Evolutionary conservation across 176 grass and related monocot species (phyloP).

Genomic region (Poa pratensis): DNA sequence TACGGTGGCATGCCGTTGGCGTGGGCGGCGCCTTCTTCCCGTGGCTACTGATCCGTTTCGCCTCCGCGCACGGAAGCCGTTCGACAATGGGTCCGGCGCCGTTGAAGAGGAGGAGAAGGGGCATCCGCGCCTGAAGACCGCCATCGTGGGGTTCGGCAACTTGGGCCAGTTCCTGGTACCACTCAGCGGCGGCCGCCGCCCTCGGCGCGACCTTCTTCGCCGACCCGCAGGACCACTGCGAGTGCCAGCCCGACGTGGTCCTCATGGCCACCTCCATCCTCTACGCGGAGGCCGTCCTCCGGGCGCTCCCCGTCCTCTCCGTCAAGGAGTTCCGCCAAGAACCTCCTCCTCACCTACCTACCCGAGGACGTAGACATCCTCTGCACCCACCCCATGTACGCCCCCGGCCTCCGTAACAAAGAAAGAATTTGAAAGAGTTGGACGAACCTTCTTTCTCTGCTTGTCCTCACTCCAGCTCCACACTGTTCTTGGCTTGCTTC

Average conservation of each 20-base stretch:
- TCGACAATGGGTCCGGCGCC: conserved; percentile 25
- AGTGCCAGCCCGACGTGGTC: conserved; percentile 82
- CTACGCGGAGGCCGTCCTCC: conserved; percentile 62
- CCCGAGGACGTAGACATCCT: conserved; percentile 69
- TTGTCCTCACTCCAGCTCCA: not conserved
- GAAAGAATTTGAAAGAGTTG: not conserved
- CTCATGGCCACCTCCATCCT: conserved; percentile 73
- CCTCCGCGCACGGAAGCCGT: conserved; percentile 36
- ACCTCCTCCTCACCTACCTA: conserved; percentile 55
- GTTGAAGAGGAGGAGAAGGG: conserved; percentile 3
- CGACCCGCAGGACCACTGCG: conserved; percentile 78
- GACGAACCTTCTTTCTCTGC: not conserved
- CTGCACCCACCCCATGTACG: conserved; percentile 91
- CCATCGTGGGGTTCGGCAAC: conserved; percentile 80
- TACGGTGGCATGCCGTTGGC: not conserved
- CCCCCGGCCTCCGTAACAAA: no score
- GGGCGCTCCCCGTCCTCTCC: conserved; percentile 60
- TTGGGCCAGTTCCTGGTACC: conserved; percentile 76
- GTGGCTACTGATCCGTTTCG: conserved; percentile 30
- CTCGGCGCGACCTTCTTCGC: conserved; percentile 56
- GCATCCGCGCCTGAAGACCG: conserved; percentile 60
- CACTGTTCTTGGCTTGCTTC: not conserved
- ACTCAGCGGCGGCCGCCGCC: conserved; percentile 52
- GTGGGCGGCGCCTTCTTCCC: not conserved
- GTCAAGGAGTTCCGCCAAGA: conserved; percentile 73